phyloP scores from a whole-genome alignment of 164 flowering plant species.

The Umbilicus rupestris region DNA sequence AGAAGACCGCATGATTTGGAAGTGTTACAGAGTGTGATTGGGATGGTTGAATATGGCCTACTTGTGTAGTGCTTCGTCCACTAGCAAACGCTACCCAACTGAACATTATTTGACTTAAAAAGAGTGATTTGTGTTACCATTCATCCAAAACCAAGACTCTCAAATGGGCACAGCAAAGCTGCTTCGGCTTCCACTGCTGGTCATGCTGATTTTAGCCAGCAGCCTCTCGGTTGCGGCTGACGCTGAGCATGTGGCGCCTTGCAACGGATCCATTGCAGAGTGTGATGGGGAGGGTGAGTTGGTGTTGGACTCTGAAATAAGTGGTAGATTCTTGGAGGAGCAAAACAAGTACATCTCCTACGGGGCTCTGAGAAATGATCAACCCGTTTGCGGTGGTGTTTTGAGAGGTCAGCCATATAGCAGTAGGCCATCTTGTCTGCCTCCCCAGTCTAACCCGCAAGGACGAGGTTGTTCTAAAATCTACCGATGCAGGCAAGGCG shows the following conservation, averaged over 20 bases:
- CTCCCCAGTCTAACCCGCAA: neutral
- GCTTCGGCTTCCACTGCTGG: neutral
- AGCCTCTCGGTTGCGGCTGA: too few relatives aligned
- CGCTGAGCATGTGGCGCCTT: neutral
- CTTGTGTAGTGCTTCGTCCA: neutral
- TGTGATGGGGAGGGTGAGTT: slow-evolving; percentile 1
- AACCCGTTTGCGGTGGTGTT: neutral
- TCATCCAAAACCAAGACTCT: too few relatives aligned
- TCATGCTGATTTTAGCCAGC: neutral
- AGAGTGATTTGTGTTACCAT: too few relatives aligned
- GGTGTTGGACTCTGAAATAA: neutral
- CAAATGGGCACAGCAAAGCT: slow-evolving; percentile 2
- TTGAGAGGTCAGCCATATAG: neutral
- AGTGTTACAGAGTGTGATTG: too few relatives aligned
- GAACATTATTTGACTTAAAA: neutral
- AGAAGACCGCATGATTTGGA: too few relatives aligned
- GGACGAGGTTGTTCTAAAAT: neutral
- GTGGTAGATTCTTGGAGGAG: neutral
- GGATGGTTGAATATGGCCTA: too few relatives aligned
- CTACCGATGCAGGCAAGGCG: too few relatives aligned
- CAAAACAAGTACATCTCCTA: neutral
- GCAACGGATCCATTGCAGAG: slow-evolving; percentile 4
- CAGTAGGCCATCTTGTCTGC: neutral
- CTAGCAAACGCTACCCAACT: neutral
- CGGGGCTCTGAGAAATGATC: neutral